Base-by-base conservation (phyloP, 2,329 filamentous ascomycete species). In the Fusarium sacchari region DNA sequence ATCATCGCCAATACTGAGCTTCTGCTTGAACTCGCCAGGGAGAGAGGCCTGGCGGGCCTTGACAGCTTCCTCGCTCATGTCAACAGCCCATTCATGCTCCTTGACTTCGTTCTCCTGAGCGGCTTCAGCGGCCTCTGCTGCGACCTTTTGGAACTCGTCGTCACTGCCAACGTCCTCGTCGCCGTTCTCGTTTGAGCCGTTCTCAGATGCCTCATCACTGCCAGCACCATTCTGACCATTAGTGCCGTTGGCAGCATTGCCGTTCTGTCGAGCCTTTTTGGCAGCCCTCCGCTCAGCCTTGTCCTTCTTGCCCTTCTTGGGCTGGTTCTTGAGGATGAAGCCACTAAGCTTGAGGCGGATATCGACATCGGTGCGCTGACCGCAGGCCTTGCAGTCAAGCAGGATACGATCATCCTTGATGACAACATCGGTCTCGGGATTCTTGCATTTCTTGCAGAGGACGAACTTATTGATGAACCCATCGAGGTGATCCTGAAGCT, bases 381-480 rank as follows among this genome's bases (percentile, higher is more conserved):
- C 96, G 82, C 96, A 99, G 72, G 96, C 96, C 87, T 99, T 99
- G 92, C 96, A 99, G 86, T 99, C 96, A 77, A 98, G 91, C 72
- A 94, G 85, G 83, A 99, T 98, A 82, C 89, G 91, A 62, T 93
- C 94, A 79, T 98, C 95, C 86, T 97, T 98, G 88, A 98, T 94
- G 81, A 93, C 91, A 81, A 98, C 92, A 76, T 97, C 95, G 76
- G 96, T 99, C 88, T 99, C 96, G 40, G 96, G 96, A 84, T 99
- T 99, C 91, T 97, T 97, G 92, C 96, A 99, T 84, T 97, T 96
- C 88, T 97, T 97, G 93, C 96, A 99, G 74, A 99, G 95, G 80
- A 99, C 96, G 78, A 98, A 99, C 87, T 94, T 97, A 88, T 92
- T 90, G 86, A 99, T 99, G 90, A 99, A 99, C 79, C 95, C 95